Percentiles rank a stretch among this genome's conserved stretches.
These are phyloP conservation scores for Suillus hirtellus DNA, from an alignment of 768 basidiomycete species.

Conservation along the genomic window DNA sequence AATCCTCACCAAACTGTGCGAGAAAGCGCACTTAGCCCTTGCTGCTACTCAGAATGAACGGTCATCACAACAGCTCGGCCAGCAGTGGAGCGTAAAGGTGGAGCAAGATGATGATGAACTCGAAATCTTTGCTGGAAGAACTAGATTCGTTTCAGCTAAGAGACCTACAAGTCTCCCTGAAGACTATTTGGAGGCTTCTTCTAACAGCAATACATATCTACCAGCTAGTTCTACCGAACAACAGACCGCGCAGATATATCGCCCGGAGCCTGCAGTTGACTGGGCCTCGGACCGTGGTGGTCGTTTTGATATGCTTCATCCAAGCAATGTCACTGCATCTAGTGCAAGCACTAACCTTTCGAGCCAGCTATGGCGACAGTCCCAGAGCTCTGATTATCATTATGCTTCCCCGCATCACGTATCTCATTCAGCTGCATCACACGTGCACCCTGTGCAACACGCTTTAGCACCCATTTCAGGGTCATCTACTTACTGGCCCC, in stretches of 20 bases:
- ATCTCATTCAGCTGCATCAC: slow-evolving; percentile 14
- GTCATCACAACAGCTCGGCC: slow-evolving; percentile 29
- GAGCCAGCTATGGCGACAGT: slow-evolving; percentile 29
- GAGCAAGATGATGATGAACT: slow-evolving; percentile 63
- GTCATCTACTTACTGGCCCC: slow-evolving; percentile 20
- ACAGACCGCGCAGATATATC: not conserved
- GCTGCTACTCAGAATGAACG: slow-evolving; percentile 41
- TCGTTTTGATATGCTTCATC: not conserved
- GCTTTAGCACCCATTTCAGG: slow-evolving; percentile 19
- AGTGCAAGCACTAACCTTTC: not conserved
- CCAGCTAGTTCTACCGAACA: not conserved
- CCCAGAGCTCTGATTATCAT: slow-evolving; percentile 29
- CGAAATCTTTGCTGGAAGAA: slow-evolving; percentile 68
- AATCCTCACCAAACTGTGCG: slow-evolving; percentile 57
- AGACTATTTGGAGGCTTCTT: not conserved
- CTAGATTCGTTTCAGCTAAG: slow-evolving; percentile 56
- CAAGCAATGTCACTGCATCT: not conserved
- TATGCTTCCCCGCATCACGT: slow-evolving; percentile 24
- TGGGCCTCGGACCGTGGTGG: slow-evolving; percentile 5
- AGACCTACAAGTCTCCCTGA: slow-evolving; percentile 27
- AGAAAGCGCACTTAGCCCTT: slow-evolving; percentile 66
- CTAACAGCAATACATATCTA: slow-evolving; percentile 2
- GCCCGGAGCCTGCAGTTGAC: not conserved
- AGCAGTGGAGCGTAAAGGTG: slow-evolving; percentile 53
- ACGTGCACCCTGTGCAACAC: slow-evolving; percentile 22